Evolutionary conservation across 148 eudicot genomes (phyloP).

Genomic region (Silene conica): DNA sequence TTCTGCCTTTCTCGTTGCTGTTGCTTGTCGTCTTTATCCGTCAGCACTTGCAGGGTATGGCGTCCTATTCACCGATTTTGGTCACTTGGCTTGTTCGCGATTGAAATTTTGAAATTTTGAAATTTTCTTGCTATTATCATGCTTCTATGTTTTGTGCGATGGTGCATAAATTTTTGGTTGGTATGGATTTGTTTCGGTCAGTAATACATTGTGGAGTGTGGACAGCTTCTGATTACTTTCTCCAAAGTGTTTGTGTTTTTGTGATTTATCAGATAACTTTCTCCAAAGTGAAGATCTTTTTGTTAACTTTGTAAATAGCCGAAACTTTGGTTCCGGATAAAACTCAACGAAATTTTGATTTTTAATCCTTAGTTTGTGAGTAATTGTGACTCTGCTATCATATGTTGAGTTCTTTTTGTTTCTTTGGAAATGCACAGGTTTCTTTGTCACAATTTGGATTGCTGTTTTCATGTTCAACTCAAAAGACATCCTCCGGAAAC

Average conservation of each 20-base stretch:
- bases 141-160: background rate
- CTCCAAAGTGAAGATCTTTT: background rate
- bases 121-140: background rate
- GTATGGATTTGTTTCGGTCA: background rate
- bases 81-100: background rate
- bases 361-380: too few relatives aligned
- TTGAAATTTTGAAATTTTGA: background rate
- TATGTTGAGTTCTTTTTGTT: background rate
- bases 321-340: background rate
- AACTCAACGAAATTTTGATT: too few relatives aligned
- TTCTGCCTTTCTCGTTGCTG: conserved; percentile 73
- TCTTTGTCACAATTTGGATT: conserved; percentile 77
- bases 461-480: conserved; percentile 91
- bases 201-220: background rate
- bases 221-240: background rate
- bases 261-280: background rate
- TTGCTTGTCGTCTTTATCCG: conserved; percentile 73
- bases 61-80: background rate
- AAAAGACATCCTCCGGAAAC: conserved; percentile 82
- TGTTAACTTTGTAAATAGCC: background rate
- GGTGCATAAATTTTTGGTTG: background rate
- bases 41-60: conserved; percentile 75
- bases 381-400: background rate
- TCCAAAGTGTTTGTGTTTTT: background rate
- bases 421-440: conserved; percentile 47